Evolutionary conservation across 768 basidiomycete genomes (phyloP), one percentile per base, ranked within the genome.

Genomic region (Boletellus emodensis): DNA sequence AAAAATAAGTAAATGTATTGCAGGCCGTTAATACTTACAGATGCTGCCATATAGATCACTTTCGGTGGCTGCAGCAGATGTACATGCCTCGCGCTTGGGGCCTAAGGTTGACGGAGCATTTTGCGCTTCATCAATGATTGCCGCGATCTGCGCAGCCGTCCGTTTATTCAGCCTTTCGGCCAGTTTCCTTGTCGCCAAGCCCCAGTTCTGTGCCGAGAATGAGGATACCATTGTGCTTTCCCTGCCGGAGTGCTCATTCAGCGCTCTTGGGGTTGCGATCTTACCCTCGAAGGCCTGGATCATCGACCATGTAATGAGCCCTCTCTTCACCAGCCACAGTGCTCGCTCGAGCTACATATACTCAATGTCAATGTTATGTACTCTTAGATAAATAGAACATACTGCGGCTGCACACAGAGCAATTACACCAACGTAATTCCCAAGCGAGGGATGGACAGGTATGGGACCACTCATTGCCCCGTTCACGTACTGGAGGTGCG

Each of bases 131-230:
- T n/a, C n/a, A n/a, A n/a, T n/a, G n/a, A n/a, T n/a, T n/a, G n/a
- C n/a, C n/a, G n/a, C n/a, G n/a, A n/a, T n/a, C n/a, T n/a, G n/a
- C n/a, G n/a, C n/a, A 10, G 42, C 3, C 6, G 18, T 39, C 5
- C 38, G 10, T 6, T 39, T 39, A 17, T 39, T 39, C 18, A 20
- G 17, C 38, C 22, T 39, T 11, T 6, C 4, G 22, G 11, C n/a
- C 4, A 39, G 15, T 3, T 17, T 20, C 8, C 44, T 50, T 13
- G 14, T 54, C 2, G 44, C 12, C 1, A 2, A 4, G 4, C 48
- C 40, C 54, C 51, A 55, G 33, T 52, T 55, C 35, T 55, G 49
- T 15, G 14, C 22, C 2, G 38, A 52, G n/a, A 55, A 55, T 17
- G 43, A 24, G 6, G 26, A 18, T 13, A 15, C 37, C 17, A 47